Conservation (phyloP, 441 rosid genomes). For the Adansonia madagascariensis region DNA sequence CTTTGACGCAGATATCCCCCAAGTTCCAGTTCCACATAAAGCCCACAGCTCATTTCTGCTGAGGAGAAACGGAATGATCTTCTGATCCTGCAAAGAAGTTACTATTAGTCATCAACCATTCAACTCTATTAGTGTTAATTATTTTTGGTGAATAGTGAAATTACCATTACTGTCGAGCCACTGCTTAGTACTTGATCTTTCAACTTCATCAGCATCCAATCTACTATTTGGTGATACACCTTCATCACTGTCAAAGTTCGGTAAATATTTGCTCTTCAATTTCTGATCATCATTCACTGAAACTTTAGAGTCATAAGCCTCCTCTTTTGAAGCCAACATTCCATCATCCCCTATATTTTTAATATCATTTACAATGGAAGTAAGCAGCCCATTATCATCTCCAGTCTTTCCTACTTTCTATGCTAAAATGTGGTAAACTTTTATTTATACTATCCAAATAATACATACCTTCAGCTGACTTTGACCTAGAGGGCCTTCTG, state of each 20-base stretch:
- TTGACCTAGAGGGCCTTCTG: conserved; percentile 45
- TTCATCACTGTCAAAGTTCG: conserved; percentile 23
- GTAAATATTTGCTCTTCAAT: conserved; percentile 19
- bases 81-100: conserved; percentile 39
- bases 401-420: conserved; percentile 26
- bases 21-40: not conserved
- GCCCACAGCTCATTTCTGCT: conserved; percentile 30
- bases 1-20: conserved; percentile 1
- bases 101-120: conserved; percentile 19
- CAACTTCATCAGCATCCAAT: conserved; percentile 27
- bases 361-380: conserved; percentile 32
- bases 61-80: conserved; percentile 27
- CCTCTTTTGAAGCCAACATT: conserved; percentile 29
- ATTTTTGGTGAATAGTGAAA: conserved; percentile 8
- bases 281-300: conserved; percentile 34
- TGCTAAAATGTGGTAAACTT: conserved; percentile 25
- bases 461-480: conserved; percentile 42
- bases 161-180: conserved; percentile 34
- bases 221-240: conserved; percentile 31
- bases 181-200: conserved; percentile 24
- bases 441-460: conserved; percentile 37
- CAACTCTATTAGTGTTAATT: conserved; percentile 4
- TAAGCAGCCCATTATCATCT: conserved; percentile 24
- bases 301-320: conserved; percentile 37
- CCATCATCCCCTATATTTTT: conserved; percentile 23